Conservation (phyloP, 371 early-diverging fungal species). For the Syncephalastrum racemosum region DNA sequence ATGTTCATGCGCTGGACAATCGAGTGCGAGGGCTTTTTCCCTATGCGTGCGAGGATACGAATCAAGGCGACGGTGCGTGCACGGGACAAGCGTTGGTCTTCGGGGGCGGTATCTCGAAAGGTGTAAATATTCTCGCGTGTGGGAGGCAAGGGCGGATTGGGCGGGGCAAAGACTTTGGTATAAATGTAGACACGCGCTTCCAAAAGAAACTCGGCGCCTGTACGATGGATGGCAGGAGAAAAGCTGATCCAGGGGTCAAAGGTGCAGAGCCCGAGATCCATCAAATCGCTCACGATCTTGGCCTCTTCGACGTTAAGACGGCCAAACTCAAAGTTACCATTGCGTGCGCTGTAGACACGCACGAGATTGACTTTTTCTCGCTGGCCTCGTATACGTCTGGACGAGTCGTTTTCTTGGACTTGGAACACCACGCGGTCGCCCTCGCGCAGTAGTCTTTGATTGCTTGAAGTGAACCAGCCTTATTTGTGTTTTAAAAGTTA, state of each 20-base stretch:
- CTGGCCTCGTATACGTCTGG: neutral
- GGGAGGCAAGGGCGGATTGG: slow-evolving; percentile 22
- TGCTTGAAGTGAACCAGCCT: slow-evolving; percentile 44
- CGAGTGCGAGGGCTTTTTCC: slow-evolving; percentile 38
- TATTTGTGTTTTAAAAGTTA: neutral
- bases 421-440: slow-evolving; percentile 27
- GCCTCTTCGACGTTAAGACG: slow-evolving; percentile 44
- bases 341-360: slow-evolving; percentile 36
- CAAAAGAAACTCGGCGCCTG: slow-evolving; percentile 55
- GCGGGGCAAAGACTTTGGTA: slow-evolving; percentile 27
- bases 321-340: slow-evolving; percentile 37
- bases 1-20: slow-evolving; percentile 29
- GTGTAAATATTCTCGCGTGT: slow-evolving; percentile 12
- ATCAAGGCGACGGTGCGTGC: slow-evolving; percentile 47
- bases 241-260: slow-evolving; percentile 51
- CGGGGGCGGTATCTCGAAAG: neutral
- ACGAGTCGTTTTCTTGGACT: slow-evolving; percentile 12
- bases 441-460: slow-evolving; percentile 25
- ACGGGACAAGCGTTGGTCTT: slow-evolving; percentile 23
- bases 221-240: slow-evolving; percentile 26
- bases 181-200: slow-evolving; percentile 41
- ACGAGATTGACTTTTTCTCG: slow-evolving; percentile 48
- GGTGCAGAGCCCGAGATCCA: slow-evolving; percentile 46
- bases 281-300: slow-evolving; percentile 43
- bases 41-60: slow-evolving; percentile 38